Base-by-base conservation (phyloP, 805 yeast genomes). In the Nakazawaea pomicola region DNA sequence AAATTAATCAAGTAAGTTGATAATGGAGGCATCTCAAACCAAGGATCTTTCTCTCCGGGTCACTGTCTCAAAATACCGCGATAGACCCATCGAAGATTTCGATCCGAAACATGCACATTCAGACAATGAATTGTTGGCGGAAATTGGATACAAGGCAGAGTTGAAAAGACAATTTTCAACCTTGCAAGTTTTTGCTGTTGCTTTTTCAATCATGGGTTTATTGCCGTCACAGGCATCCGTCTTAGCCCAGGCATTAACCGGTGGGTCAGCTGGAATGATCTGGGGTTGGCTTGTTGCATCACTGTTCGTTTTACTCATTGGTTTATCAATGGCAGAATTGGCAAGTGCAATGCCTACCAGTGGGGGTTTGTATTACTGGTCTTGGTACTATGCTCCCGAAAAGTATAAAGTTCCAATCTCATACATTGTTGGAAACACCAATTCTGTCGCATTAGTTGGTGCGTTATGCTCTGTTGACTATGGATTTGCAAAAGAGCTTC, bases 271-370 rank as follows among this genome's bases (percentile, higher is more conserved):
- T 8, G 77, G 81, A 4, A 67, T 79, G 43, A 66, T 80, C 3
- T 83, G 90, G 90, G 83, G 86, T 36, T 83, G 91, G 90, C 58
- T 78, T 35, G 52, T 77, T 12, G 70, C 85, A 25, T 70, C 78
- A 4, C 45, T 65, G 9, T 76, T 79, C 49, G 78, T 82, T 42
- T 53, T 80, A 41, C 53, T 67, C 8, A 70, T 78, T n/a, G 88
- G 87, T 14, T 47, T 72, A 6, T 67, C 82, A 14, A 74, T 83
- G 78, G 68, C 84, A 5, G 83, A 80, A 51, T 58, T 80, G 46
- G 85, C 83, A 1, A 72, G 81, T 28, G 74, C 88, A 1, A 72
- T 79, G 48, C 90, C 91, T 20, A 82, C 90, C 1, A 74, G 83
- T 16, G 90, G 90, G 41, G 90, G 90, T 7, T 61, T 83, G 29